Percentiles rank a stretch among this genome's conserved stretches.
Conservation (phyloP, 129 eudicot genomes). For the Kitagawia praeruptora region DNA sequence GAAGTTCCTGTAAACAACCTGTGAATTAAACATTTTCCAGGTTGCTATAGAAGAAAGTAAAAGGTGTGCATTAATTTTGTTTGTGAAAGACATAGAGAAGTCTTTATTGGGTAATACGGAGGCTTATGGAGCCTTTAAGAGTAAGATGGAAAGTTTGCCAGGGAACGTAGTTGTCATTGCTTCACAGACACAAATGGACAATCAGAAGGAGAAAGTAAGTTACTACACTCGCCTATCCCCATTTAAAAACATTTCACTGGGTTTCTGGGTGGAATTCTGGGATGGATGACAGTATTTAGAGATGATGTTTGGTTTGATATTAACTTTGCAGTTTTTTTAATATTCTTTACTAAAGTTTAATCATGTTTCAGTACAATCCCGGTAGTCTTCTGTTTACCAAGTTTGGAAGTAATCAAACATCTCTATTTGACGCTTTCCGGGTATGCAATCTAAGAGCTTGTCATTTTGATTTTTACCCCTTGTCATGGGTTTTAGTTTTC, state of each 20-base stretch:
- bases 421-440: conserved; percentile 76
- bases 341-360: neutral
- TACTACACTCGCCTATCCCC: neutral
- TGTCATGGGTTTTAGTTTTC: neutral
- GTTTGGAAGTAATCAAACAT: conserved; percentile 73
- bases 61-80: conserved; percentile 50
- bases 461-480: neutral
- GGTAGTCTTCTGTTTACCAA: conserved; percentile 83
- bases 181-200: conserved; percentile 75
- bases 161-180: conserved; percentile 69
- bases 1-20: neutral
- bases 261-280: neutral
- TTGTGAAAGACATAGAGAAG: conserved; percentile 82
- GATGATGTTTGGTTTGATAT: neutral
- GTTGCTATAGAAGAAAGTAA: conserved; percentile 70
- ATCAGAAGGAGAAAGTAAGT: conserved; percentile 82
- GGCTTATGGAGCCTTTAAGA: conserved; percentile 59
- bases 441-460: conserved; percentile 29
- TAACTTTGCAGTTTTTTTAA: neutral
- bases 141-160: conserved; percentile 69
- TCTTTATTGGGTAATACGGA: conserved; percentile 70
- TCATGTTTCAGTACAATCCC: conserved; percentile 56
- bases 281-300: neutral
- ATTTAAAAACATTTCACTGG: neutral
- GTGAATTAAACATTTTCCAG: conserved; percentile 24